phyloP scores from a whole-genome alignment of 2,329 filamentous ascomycete species.

The Didymella sp. region DNA sequence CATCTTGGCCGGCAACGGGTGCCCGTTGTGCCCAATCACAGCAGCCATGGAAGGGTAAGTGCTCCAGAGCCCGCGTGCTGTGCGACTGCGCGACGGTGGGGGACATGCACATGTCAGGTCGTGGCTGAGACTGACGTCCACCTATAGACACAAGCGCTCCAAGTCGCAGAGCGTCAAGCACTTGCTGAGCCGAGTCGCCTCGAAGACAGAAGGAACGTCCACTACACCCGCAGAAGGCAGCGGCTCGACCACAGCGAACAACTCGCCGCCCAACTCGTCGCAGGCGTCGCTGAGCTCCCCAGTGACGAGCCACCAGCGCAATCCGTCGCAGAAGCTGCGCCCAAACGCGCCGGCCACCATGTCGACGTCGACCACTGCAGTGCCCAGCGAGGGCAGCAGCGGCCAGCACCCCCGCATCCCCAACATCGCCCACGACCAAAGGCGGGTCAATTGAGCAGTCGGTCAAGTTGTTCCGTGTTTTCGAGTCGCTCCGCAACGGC shows the following conservation, averaged over 20 bases:
- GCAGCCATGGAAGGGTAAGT: slow-evolving; percentile 46
- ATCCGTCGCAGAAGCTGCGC: slow-evolving; percentile 38
- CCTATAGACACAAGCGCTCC: slow-evolving; percentile 52
- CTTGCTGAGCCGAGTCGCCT: slow-evolving; percentile 46
- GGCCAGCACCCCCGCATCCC: slow-evolving; percentile 26
- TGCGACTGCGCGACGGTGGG: slow-evolving; percentile 17
- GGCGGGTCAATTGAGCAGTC: slow-evolving; percentile 79
- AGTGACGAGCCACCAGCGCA: slow-evolving; percentile 34
- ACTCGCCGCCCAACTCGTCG: slow-evolving; percentile 31
- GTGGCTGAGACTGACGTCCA: slow-evolving; percentile 17
- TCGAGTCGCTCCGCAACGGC: slow-evolving; percentile 88
- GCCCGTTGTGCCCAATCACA: slow-evolving; percentile 26
- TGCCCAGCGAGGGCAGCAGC: slow-evolving; percentile 15
- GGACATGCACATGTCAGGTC: slow-evolving; percentile 13
- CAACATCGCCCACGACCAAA: slow-evolving; percentile 43
- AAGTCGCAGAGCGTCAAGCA: slow-evolving; percentile 50
- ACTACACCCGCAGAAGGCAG: slow-evolving; percentile 29
- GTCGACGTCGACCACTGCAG: slow-evolving; percentile 30
- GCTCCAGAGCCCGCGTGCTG: slow-evolving; percentile 21
- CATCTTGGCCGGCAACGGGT: slow-evolving; percentile 23
- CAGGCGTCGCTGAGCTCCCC: slow-evolving; percentile 38
- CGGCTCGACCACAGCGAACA: slow-evolving; percentile 17
- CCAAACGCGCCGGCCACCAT: slow-evolving; percentile 42
- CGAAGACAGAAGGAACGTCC: slow-evolving; percentile 40
- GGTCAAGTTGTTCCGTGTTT: slow-evolving; percentile 90